Evolutionary conservation across 2,329 filamentous ascomycete genomes (phyloP).

Genomic region (Pyrenophora teres): DNA sequence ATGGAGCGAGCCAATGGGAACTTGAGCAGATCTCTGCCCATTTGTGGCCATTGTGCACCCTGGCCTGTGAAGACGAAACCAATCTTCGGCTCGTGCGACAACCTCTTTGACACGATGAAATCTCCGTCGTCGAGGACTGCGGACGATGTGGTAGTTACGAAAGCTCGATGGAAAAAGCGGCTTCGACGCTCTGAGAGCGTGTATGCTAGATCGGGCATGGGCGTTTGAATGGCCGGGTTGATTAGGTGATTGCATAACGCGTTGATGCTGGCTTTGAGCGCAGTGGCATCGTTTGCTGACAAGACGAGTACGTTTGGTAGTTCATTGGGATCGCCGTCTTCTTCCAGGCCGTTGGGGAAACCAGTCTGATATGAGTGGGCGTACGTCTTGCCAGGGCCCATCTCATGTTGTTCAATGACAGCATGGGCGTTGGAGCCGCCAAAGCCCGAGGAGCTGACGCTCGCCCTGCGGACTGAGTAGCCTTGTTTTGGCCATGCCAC

Average conservation of each 20-base stretch:
- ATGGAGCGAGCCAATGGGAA: not conserved
- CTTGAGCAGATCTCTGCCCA: conserved; percentile 12
- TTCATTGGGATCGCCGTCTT: not conserved
- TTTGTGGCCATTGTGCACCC: conserved; percentile 2
- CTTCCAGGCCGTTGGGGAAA: not conserved
- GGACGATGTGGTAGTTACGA: not conserved
- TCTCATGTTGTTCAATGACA: too few species aligned
- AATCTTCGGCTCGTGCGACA: conserved; percentile 1
- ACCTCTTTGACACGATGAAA: not conserved
- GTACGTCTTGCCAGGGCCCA: too few species aligned
- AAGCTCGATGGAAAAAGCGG: conserved; percentile 12
- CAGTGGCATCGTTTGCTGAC: conserved; percentile 8
- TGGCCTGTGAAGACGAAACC: conserved; percentile 19
- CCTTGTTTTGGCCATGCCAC: too few species aligned
- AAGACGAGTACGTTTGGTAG: not conserved
- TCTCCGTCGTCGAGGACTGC: not conserved
- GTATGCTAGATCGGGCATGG: conserved; percentile 15
- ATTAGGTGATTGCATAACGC: not conserved
- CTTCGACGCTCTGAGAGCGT: conserved; percentile 18
- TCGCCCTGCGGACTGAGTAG: conserved; percentile 12
- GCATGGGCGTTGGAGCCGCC: conserved; percentile 34
- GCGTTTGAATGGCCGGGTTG: conserved; percentile 1
- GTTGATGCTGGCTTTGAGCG: not conserved
- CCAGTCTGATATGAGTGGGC: too few species aligned
- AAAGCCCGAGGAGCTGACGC: conserved; percentile 30